Conservation (phyloP, 305 asterid species). For the Rubia peregrina region DNA sequence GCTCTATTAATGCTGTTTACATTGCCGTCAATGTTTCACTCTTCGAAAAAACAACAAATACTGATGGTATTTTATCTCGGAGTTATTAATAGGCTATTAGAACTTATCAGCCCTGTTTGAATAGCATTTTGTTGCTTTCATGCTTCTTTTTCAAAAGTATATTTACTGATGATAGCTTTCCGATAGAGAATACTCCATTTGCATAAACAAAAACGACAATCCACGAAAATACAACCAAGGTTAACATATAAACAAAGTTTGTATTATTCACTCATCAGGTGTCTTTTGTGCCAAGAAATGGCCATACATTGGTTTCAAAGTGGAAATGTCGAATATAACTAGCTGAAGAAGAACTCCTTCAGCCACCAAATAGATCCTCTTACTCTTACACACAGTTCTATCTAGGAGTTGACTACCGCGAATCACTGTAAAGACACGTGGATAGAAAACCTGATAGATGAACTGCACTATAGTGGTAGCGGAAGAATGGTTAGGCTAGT, state of each 20-base stretch:
- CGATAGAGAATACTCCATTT: not conserved
- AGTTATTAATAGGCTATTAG: not conserved
- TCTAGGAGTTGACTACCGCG: not conserved
- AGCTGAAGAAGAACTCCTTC: not conserved
- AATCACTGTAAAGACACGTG: not conserved
- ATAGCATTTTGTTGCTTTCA: not conserved
- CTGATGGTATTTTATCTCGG: not conserved
- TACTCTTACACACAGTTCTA: constrained; percentile 9
- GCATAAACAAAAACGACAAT: not conserved
- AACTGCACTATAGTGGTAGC: constrained; percentile 14
- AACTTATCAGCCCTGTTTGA: no score
- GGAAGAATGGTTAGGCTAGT: constrained; percentile 28
- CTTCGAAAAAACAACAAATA: not conserved
- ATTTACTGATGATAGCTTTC: no score
- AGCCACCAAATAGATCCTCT: constrained; percentile 10
- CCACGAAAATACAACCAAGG: not conserved
- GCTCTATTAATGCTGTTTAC: not conserved
- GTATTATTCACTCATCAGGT: constrained; percentile 15
- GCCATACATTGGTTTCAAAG: not conserved
- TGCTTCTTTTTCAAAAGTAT: not conserved
- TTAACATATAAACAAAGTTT: not conserved
- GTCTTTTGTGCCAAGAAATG: constrained; percentile 22
- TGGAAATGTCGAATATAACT: constrained; percentile 4
- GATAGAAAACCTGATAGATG: not conserved
- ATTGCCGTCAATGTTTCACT: not conserved